A percentile compares a stretch with the other conserved stretches of the same genome.
Conservation (phyloP, 2,329 filamentous ascomycete genomes). For the Verticillium nubilum region DNA sequence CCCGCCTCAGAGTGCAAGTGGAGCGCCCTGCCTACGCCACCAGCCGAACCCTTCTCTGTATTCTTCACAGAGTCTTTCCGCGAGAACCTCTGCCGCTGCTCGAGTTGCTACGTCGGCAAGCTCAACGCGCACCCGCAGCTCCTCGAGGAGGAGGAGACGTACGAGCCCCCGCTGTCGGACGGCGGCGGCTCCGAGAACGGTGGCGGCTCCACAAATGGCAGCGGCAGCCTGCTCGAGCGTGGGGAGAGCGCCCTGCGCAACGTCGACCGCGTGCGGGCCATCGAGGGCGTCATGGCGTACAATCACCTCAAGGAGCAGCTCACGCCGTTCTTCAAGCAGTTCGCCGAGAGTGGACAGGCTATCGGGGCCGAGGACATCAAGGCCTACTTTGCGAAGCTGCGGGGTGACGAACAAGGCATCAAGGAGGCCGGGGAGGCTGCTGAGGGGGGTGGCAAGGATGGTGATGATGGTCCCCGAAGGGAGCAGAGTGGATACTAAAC, state of each 20-base stretch:
- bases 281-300: slow-evolving; percentile 97
- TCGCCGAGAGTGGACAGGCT: slow-evolving; percentile 82
- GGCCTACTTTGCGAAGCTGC: slow-evolving; percentile 86
- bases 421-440: slow-evolving; percentile 54
- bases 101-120: slow-evolving; percentile 64
- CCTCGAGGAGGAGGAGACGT: slow-evolving; percentile 88
- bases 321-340: slow-evolving; percentile 90
- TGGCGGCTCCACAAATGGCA: slow-evolving; percentile 55
- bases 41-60: slow-evolving; percentile 61
- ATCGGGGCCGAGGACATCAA: slow-evolving; percentile 97
- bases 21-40: slow-evolving; percentile 48
- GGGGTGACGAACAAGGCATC: slow-evolving; percentile 78
- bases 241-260: slow-evolving; percentile 89
- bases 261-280: slow-evolving; percentile 86
- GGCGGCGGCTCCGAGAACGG: slow-evolving; percentile 49
- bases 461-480: slow-evolving; percentile 31
- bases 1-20: slow-evolving; percentile 49
- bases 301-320: slow-evolving; percentile 94
- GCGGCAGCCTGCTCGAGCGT: slow-evolving; percentile 79
- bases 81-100: slow-evolving; percentile 74
- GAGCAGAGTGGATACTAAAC: slow-evolving; percentile 50
- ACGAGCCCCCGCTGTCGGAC: slow-evolving; percentile 83
- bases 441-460: slow-evolving; percentile 25
- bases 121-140: slow-evolving; percentile 72
- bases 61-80: slow-evolving; percentile 80